These are phyloP conservation scores for Phytophthora palmivora DNA, from an alignment of 352 stramenopile genomes.

Conservation along the genomic window DNA sequence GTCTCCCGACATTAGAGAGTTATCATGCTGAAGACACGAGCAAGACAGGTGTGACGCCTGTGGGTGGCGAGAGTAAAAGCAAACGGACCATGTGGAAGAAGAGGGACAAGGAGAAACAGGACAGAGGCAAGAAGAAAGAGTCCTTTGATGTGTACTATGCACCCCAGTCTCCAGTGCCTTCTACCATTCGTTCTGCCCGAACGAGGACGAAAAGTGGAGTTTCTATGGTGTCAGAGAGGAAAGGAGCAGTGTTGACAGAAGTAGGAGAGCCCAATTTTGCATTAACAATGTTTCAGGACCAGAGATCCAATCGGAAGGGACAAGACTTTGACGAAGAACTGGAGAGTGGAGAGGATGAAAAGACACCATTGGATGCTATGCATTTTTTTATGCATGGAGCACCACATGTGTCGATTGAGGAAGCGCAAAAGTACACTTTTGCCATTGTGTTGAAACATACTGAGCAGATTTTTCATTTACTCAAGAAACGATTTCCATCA, in stretches of 20 bases:
- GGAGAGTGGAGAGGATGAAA: conserved; percentile 12
- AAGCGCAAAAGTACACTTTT: conserved; percentile 91
- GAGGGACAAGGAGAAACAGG: conserved; percentile 18
- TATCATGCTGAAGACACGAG: conserved; percentile 30
- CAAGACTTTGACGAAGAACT: conserved; percentile 24
- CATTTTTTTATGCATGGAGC: conserved; percentile 44
- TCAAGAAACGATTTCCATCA: conserved; percentile 74
- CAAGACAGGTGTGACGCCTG: background rate
- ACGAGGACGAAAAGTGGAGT: conserved; percentile 31
- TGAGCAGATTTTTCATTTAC: conserved; percentile 73
- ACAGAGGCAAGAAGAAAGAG: conserved; percentile 3
- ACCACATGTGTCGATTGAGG: conserved; percentile 82
- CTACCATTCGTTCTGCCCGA: conserved; percentile 21
- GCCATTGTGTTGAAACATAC: conserved; percentile 87
- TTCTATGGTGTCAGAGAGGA: conserved; percentile 40
- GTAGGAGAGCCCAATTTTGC: conserved; percentile 54
- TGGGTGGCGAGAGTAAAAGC: conserved; percentile 5
- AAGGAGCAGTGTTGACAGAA: conserved; percentile 66
- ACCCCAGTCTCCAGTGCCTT: conserved; percentile 37
- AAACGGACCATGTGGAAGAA: conserved; percentile 13
- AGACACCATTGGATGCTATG: conserved; percentile 31
- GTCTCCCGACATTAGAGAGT: conserved; percentile 59
- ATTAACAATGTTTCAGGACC: conserved; percentile 45
- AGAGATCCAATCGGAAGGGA: background rate
- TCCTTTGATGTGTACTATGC: conserved; percentile 42